Base-by-base conservation (phyloP, 1,284 basidiomycete species). In the Bondarzewia mesenterica region DNA sequence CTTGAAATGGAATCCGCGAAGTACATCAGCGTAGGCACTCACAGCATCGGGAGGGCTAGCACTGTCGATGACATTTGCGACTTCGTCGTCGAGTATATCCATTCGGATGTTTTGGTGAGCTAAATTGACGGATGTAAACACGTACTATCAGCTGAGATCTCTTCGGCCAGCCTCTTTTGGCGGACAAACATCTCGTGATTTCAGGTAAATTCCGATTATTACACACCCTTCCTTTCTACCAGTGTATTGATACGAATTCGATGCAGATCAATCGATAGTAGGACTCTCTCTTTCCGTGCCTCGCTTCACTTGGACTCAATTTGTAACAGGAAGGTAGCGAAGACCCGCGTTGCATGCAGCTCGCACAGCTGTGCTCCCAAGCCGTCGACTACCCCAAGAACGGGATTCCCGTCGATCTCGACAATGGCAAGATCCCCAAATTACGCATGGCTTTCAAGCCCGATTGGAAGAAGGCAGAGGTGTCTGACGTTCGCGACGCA, bases 21-120 rank as follows among this genome's bases (percentile, higher is more conserved):
- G 7, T 89, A 90, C 58, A 56, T 65, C 2, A 46, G 71, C 7
- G 67, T 63, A 2, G 56, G 56, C 2, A 58, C 57, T 7, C 49
- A 52, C 10, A 48, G 43, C 15, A 49, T 72, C 16, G 66, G 64
- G 3, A 69, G 75, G 20, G 69, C 77, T 2, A 80, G 80, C 52
- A 80, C 74, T 0, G 77, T 90, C 5, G 73, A 83, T 2, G 88
- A 92, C 54, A 80, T 92, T 2, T 85, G 82, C 52, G 74, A 90
- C 53, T 93, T 93, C 60, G 72, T 93, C 25, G 78, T 92, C 20
- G 81, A 91, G 56, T 93, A 88, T 52, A 87, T 90, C 58, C 77
- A 85, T 52, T 88, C 85, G 0, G 88, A 91, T 57, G 74, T 87
- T 27, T 63, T 85, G 67, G 85, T 86, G 63, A 44, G 70, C 57